A percentile compares a stretch with the other conserved stretches of the same genome.
Evolutionary conservation across 2,329 filamentous ascomycete genomes (phyloP).

Genomic region (Fusarium sambucinum): DNA sequence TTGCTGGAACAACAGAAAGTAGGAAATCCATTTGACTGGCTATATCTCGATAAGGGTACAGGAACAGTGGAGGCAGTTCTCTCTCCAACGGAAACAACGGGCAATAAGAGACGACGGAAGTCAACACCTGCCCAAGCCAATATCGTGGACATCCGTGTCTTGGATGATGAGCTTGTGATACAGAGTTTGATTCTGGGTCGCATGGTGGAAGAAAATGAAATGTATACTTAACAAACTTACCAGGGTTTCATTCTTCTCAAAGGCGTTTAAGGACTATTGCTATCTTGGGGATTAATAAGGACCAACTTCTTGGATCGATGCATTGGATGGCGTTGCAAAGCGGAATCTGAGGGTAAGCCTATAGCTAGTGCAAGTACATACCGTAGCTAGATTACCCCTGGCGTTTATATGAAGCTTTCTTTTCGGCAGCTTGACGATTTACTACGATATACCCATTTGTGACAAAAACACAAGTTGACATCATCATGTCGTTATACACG

Average conservation of each 20-base stretch:
- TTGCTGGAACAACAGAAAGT: conserved; percentile 64
- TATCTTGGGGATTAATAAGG: conserved; percentile 24
- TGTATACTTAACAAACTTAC: conserved; percentile 36
- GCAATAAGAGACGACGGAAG: conserved; percentile 58
- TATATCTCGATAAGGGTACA: conserved; percentile 79
- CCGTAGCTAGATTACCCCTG: conserved; percentile 9
- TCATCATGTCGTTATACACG: conserved; percentile 27
- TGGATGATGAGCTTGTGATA: conserved; percentile 88
- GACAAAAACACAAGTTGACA: conserved; percentile 13
- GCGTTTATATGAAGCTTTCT: conserved; percentile 21
- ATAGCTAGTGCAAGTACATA: conserved; percentile 1
- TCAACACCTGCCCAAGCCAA: conserved; percentile 45
- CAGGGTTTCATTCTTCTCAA: not conserved
- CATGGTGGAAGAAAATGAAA: conserved; percentile 73
- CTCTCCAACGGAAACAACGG: conserved; percentile 39
- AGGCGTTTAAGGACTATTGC: conserved; percentile 37
- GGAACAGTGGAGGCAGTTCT: conserved; percentile 66
- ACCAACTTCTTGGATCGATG: conserved; percentile 20
- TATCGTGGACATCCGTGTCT: conserved; percentile 70
- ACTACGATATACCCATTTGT: not conserved
- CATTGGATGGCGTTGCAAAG: conserved; percentile 36
- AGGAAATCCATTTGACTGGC: conserved; percentile 74
- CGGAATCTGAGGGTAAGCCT: conserved; percentile 5
- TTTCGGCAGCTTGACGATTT: not conserved
- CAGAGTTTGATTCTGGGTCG: conserved; percentile 92